phyloP scores from a whole-genome alignment of 2,329 filamentous ascomycete species.

The Ceratocystis colombiana region DNA sequence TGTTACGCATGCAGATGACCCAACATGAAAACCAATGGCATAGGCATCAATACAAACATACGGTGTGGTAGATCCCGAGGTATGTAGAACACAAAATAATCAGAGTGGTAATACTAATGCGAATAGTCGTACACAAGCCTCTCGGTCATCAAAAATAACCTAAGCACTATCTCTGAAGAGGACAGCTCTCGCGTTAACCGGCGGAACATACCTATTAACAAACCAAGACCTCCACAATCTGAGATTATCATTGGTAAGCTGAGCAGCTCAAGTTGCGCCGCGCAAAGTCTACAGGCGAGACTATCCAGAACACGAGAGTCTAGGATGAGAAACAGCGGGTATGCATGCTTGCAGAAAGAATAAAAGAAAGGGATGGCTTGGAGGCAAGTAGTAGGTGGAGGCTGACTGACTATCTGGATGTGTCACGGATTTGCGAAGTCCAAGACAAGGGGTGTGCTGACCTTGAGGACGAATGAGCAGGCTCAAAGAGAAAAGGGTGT shows the following conservation, averaged over 20 bases:
- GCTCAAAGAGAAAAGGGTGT: neutral
- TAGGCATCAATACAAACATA: slow-evolving; percentile 4
- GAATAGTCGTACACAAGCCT: neutral
- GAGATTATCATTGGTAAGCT: neutral
- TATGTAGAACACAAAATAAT: neutral
- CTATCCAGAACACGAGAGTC: slow-evolving; percentile 6
- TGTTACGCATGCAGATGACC: neutral
- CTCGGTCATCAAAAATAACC: neutral
- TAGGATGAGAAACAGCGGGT: neutral
- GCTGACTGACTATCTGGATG: neutral
- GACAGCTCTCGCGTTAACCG: neutral
- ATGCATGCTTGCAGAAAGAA: slow-evolving; percentile 7
- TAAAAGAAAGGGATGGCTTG: slow-evolving; percentile 8
- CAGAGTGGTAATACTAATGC: neutral
- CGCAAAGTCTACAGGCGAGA: neutral
- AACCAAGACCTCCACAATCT: neutral
- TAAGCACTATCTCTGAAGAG: neutral
- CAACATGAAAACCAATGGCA: neutral
- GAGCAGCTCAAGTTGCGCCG: neutral
- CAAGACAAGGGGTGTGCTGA: slow-evolving; percentile 9
- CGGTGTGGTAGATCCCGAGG: neutral
- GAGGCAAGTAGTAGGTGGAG: neutral
- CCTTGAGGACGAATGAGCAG: neutral
- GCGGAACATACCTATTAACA: neutral
- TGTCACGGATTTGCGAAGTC: slow-evolving; percentile 12